These are phyloP conservation scores for Amanita brunnescens DNA, from an alignment of 768 basidiomycete genomes.

Conservation along the genomic window DNA sequence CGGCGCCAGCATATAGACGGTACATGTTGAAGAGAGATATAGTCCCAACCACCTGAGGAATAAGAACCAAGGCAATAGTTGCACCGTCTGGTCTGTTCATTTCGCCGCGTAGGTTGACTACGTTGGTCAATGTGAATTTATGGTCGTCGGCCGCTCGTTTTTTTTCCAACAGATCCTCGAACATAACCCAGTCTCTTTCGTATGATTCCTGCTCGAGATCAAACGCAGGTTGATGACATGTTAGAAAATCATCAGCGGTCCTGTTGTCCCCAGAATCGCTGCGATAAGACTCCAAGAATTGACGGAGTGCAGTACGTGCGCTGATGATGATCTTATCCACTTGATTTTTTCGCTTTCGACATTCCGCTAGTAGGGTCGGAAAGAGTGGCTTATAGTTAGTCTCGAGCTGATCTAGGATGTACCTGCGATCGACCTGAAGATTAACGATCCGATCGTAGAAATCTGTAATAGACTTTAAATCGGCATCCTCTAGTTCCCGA, in stretches of 20 bases:
- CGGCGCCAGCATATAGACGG: background rate
- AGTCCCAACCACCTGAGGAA: background rate
- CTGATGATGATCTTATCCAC: background rate
- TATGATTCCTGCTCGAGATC: background rate
- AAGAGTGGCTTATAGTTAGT: background rate
- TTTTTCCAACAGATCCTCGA: background rate
- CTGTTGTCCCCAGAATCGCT: background rate
- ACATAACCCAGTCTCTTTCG: background rate
- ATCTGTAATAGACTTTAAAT: background rate
- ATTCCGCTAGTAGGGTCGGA: background rate
- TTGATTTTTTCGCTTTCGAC: background rate
- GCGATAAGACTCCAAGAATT: background rate
- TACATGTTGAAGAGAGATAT: constrained; percentile 1
- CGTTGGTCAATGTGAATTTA: background rate
- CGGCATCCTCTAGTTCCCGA: background rate
- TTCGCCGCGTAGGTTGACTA: background rate
- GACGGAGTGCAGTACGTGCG: background rate
- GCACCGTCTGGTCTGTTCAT: background rate
- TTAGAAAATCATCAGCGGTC: background rate
- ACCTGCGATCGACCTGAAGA: background rate
- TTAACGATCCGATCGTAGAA: background rate
- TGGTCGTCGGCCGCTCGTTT: background rate
- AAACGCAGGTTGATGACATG: background rate
- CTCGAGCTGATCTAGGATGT: background rate
- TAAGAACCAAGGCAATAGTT: background rate